Evolutionary conservation across 768 basidiomycete species (phyloP).

Genomic region (Boletus bicolor): DNA sequence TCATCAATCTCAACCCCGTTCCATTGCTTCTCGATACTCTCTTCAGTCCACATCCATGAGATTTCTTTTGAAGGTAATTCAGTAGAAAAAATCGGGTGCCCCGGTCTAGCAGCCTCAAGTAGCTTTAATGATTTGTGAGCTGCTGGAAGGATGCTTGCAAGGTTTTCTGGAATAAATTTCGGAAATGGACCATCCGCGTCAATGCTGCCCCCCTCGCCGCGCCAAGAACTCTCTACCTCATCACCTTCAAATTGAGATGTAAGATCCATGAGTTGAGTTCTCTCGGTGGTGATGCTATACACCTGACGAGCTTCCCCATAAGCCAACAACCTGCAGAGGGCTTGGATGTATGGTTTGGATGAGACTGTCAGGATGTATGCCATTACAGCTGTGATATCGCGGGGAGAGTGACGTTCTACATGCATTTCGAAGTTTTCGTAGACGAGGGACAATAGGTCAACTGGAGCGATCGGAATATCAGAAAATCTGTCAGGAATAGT

Average conservation of each 20-base stretch:
- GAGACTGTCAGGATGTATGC: constrained; percentile 66
- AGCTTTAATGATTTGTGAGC: constrained; percentile 70
- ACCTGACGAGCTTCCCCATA: constrained; percentile 34
- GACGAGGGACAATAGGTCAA: constrained; percentile 55
- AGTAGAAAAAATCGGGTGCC: constrained; percentile 56
- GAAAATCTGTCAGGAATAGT: constrained; percentile 39
- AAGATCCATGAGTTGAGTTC: constrained; percentile 14
- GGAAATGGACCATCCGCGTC: constrained; percentile 50
- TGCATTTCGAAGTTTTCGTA: constrained; percentile 56
- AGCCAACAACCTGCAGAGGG: constrained; percentile 59
- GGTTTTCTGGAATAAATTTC: constrained; percentile 53
- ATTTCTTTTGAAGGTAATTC: constrained; percentile 38
- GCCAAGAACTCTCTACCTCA: constrained; percentile 38
- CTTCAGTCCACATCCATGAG: constrained; percentile 41
- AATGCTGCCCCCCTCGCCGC: constrained; percentile 39
- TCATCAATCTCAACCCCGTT: neutral
- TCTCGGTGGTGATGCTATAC: constrained; percentile 18
- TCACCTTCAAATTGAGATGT: constrained; percentile 25
- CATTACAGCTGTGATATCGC: constrained; percentile 47
- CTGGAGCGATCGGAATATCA: constrained; percentile 42
- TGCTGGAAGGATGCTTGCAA: constrained; percentile 53
- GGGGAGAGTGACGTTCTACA: constrained; percentile 51
- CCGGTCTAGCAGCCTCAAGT: constrained; percentile 59
- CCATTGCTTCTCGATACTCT: constrained; percentile 9
- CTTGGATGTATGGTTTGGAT: constrained; percentile 60